Evolutionary conservation across 1,284 basidiomycete genomes (phyloP), one percentile per base, ranked within the genome.

Genomic region (Tetrapyrgos nigripes): DNA sequence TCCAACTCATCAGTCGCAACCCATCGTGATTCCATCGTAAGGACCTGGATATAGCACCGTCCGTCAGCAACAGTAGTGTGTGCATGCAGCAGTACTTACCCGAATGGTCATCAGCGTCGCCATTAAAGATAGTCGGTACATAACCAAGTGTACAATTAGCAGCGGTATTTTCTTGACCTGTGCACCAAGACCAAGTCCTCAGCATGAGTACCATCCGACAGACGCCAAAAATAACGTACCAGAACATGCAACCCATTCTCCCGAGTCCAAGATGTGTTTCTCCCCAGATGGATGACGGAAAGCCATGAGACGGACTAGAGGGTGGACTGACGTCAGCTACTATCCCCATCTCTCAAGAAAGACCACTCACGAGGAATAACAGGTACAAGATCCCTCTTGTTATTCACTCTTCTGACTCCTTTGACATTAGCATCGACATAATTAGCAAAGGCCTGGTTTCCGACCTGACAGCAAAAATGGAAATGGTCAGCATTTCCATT

Each of bases 1-100:
- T n/a, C n/a, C n/a, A n/a, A n/a, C n/a, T n/a, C n/a, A n/a, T n/a
- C n/a, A n/a, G n/a, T 37, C n/a, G n/a, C 35, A 37, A 37, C 78
- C 79, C 78, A 89, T 86, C 17, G 50, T 59, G 29, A 89, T 70
- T 10, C 81, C 82, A 57, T 85, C 79, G 64, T 87, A 89, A 10
- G 86, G 86, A 14, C 73, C 75, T 74, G 48, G 21, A 61, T 23
- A 44, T 49, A 40, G 50, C 23, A n/a, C 26, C 11, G 17, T 29
- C 24, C 21, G 40, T 27, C 35, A 26, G 26, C 64, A 71, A 75
- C 76, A 51, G 4, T 26, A 31, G 5, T 17, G n/a, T 10, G 14
- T 23, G 19, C 3, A 50, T 13, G 19, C 19, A 31, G 21, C 46
- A 53, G 53, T 55, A 65, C 61, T 59, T 59, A 1, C 48, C 48